Evolutionary conservation across 2,329 filamentous ascomycete species (phyloP), one percentile per base, ranked within the genome.

Genomic region (Aspergillus melleus): DNA sequence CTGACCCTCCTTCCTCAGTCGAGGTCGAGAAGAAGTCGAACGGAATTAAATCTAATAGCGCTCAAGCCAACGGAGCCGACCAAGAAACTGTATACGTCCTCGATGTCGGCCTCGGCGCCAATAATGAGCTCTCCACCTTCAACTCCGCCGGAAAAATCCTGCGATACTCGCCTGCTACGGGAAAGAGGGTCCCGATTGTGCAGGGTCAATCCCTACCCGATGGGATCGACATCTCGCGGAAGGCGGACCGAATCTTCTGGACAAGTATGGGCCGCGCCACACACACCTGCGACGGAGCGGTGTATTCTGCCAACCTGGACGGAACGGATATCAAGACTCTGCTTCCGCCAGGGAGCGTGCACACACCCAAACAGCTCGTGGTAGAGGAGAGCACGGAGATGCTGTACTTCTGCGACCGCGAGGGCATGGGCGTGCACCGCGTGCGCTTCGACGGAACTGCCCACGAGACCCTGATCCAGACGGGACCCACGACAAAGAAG

Each of bases 291-390:
- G 75, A 83, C 58, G 82, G 82, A 11, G 69, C 73, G 1, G 69
- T 85, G 6, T 70, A 73, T 57, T 78, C 75, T 2, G 71, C 76
- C n/a, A 77, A 78, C 6, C 71, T 84, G 2, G 80, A 85, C 59
- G 84, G 85, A 2, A 75, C 64, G 10, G 74, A 83, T 49, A 65
- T 80, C 4, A 64, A 66, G 16, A 74, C 73, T 0, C 65, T 87
- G 4, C 66, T 87, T 1, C 64, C 77, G 0, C 49, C 64, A 0
- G 84, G 84, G 0, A 57, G 59, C 0, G 69, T 83, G 0, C 77
- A 85, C 68, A 88, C 85, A 0, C 79, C 79, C 0, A 81, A 81
- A 54, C 79, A 81, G 57, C 52, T 80, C 3, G 55, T 63, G 6
- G 55, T 77, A 6, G 76, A 77, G 44, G 54, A 64, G 2, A 29